A percentile compares a stretch with the other conserved stretches of the same genome.
Evolutionary conservation across 1,284 basidiomycete genomes (phyloP).

Genomic region (Paramarasmius palmivorus): DNA sequence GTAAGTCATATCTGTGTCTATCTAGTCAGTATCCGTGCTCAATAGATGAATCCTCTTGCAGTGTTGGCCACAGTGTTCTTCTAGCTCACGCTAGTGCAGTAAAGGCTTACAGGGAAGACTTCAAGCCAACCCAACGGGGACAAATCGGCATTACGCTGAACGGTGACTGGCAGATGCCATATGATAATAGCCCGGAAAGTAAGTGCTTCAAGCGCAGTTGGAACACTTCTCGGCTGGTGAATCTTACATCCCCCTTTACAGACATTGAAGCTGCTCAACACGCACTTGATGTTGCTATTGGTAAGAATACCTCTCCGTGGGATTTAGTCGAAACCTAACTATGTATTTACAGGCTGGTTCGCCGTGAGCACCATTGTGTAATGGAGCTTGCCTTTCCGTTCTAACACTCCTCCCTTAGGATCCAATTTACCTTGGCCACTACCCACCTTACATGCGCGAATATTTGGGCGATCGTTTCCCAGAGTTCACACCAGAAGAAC

Average conservation of each 20-base stretch:
- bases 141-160: conserved; percentile 77
- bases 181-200: conserved; percentile 66
- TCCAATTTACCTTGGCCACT: conserved; percentile 73
- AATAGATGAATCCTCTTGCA: too few relatives aligned
- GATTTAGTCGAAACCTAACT: conserved; percentile 18
- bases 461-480: conserved; percentile 69
- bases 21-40: conserved; percentile 9
- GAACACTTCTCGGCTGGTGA: background rate
- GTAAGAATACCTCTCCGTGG: too few relatives aligned
- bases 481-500: conserved; percentile 62
- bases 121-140: conserved; percentile 56
- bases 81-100: conserved; percentile 69
- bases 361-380: conserved; percentile 56
- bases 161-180: conserved; percentile 71
- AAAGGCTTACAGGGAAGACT: conserved; percentile 64
- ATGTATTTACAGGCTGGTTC: conserved; percentile 51
- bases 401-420: too few relatives aligned
- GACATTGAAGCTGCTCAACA: conserved; percentile 66
- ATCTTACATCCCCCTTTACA: conserved; percentile 23
- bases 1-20: conserved; percentile 36
- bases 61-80: conserved; percentile 69
- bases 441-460: conserved; percentile 62
- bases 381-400: too few relatives aligned
- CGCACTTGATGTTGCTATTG: conserved; percentile 65
- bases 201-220: conserved; percentile 20